Base-by-base conservation (phyloP, 148 eudicot species). In the Cornus florida region DNA sequence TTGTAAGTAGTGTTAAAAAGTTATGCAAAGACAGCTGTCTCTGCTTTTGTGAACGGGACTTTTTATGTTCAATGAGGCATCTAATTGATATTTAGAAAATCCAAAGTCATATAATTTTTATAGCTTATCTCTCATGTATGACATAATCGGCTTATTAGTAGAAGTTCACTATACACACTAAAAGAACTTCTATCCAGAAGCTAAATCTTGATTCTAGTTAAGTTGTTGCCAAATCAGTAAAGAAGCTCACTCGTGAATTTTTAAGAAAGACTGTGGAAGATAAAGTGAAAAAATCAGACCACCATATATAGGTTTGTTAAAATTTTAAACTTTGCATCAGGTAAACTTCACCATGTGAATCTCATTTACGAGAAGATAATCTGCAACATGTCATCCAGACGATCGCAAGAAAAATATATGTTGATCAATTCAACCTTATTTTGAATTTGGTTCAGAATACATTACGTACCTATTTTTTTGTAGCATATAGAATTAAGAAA, bases 191-290 rank as follows among this genome's bases (percentile, higher is more conserved):
- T 53, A 53, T 53, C 39, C 22, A 23, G 35, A 16, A 38, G 77
- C 77, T 39, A 62, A 62, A 64, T 38, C 35, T 62, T 3, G 39
- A 75, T 41, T 39, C 77, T 23, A 38, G 68, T 38, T 75, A 43
- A 75, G n/a, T 24, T 75, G 32, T 75, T 64, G 69, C 23, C 10
- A 8, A 12, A n/a, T 53, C 59, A 39, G 35, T 62, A 33, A 39
- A 75, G 53, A 65, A 20, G 28, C 19, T 19, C 31, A 4, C 7
- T 62, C 33, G 14, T 38, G 22, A 35, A 9, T 19, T 7, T 64
- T 64, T 35, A 20, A 75, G 33, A 64, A 43, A 13, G 41, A 60
- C 10, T 22, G 64, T 22, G 32, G 33, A 22, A 75, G 10, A 39
- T 32, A 57, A 74, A 59, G 65, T 60, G 2, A 74, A 35, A 35